Evolutionary conservation across 2,329 filamentous ascomycete species (phyloP).

Genomic region (Dryadomyces quercus-mongolicae): DNA sequence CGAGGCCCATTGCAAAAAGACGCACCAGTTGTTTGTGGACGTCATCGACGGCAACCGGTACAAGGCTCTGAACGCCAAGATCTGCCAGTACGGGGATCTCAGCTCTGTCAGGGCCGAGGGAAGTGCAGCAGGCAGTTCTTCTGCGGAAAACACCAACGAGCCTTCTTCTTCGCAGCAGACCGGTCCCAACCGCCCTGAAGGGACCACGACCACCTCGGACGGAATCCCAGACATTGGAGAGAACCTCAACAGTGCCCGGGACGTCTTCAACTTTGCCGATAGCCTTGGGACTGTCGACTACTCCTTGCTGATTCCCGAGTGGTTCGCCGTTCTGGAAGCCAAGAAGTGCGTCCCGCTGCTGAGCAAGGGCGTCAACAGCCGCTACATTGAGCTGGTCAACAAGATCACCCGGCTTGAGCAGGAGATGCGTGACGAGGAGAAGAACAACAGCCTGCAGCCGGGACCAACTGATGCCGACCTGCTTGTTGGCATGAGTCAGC

Average conservation of each 20-base stretch:
- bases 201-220: no score
- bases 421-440: background rate
- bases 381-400: slow-evolving; percentile 4
- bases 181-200: background rate
- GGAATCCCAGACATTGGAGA: background rate
- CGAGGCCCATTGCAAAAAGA: background rate
- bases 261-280: background rate
- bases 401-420: background rate
- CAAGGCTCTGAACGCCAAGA: background rate
- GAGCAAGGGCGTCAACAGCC: background rate
- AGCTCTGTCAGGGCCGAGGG: no score
- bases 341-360: background rate
- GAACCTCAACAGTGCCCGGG: background rate
- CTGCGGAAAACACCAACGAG: background rate
- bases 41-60: background rate
- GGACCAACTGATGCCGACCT: no score
- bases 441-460: no score
- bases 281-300: background rate
- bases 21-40: background rate
- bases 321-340: slow-evolving; percentile 2
- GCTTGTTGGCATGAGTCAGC: background rate
- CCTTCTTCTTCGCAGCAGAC: background rate
- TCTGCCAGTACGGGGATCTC: background rate
- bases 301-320: slow-evolving; percentile 1
- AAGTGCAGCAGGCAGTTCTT: background rate